phyloP scores from a whole-genome alignment of 805 yeast species.

The Nakazawaea molendinolei region DNA sequence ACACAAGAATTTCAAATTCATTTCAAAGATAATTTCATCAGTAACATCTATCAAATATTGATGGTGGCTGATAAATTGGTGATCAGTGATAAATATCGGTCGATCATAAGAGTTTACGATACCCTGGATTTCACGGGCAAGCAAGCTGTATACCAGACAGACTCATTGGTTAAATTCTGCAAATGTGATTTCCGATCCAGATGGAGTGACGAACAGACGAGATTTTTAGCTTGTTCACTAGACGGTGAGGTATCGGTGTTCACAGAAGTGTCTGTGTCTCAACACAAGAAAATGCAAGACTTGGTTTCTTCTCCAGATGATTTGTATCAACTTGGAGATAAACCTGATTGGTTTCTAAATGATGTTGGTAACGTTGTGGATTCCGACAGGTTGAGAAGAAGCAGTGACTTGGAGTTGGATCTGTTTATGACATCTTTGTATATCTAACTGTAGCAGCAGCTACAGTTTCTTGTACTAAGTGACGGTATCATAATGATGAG shows the following conservation, averaged over 20 bases:
- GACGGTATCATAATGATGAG: too few species aligned
- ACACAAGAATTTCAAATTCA: constrained; percentile 14
- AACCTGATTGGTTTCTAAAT: too few species aligned
- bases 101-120: constrained; percentile 15
- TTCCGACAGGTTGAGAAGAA: too few species aligned
- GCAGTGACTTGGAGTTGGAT: too few species aligned
- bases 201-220: constrained; percentile 21
- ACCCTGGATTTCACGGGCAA: constrained; percentile 2
- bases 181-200: constrained; percentile 23
- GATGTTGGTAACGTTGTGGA: too few species aligned
- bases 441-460: too few species aligned
- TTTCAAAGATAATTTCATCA: constrained; percentile 11
- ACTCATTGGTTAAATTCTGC: constrained; percentile 25
- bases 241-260: constrained; percentile 30
- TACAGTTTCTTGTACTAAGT: too few species aligned
- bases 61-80: constrained; percentile 15
- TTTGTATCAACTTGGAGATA: too few species aligned
- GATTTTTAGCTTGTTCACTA: constrained; percentile 27
- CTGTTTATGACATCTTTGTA: too few species aligned
- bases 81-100: constrained; percentile 17
- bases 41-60: constrained; percentile 18
- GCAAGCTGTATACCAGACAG: constrained; percentile 9
- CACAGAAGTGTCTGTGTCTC: constrained; percentile 15
- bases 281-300: constrained; percentile 5
- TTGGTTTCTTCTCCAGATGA: too few species aligned